These are phyloP conservation scores for Neophaeococcomyces aloes DNA, from an alignment of 2,329 filamentous ascomycete genomes.

Conservation along the genomic window DNA sequence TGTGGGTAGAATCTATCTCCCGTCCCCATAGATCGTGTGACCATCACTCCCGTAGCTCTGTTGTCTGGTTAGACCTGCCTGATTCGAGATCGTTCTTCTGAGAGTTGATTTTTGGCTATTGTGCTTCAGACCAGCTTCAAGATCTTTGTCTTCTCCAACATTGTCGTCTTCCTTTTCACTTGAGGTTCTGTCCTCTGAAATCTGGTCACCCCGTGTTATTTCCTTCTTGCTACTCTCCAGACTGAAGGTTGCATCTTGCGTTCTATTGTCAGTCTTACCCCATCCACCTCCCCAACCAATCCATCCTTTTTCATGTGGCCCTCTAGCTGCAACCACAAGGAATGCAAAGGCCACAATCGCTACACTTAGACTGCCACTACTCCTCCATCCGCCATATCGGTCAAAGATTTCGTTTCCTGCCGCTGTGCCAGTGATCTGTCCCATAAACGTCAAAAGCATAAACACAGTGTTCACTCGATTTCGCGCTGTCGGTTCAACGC, in stretches of 20 bases:
- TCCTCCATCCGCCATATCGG: constrained; percentile 49
- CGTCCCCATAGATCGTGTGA: background rate
- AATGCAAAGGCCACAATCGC: constrained; percentile 43
- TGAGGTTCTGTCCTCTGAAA: no score
- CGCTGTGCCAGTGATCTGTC: constrained; percentile 61
- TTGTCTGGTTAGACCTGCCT: background rate
- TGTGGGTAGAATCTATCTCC: no score
- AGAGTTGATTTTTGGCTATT: no score
- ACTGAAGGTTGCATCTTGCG: no score
- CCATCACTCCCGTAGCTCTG: constrained; percentile 2
- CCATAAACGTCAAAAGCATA: constrained; percentile 65
- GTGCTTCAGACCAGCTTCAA: no score
- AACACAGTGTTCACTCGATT: constrained; percentile 75
- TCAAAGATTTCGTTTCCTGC: constrained; percentile 50
- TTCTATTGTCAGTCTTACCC: constrained; percentile 11
- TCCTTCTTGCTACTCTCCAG: no score
- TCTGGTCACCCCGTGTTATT: no score
- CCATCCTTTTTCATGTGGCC: constrained; percentile 48
- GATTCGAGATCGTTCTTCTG: no score
- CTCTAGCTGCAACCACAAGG: constrained; percentile 37
- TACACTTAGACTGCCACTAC: constrained; percentile 47
- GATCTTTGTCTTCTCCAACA: no score
- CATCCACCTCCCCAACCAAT: constrained; percentile 50
- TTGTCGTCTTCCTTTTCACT: no score
- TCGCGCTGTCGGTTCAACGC: constrained; percentile 57